Evolutionary conservation across 805 yeast genomes (phyloP).

Genomic region (Wickerhamiella alocasiicola): DNA sequence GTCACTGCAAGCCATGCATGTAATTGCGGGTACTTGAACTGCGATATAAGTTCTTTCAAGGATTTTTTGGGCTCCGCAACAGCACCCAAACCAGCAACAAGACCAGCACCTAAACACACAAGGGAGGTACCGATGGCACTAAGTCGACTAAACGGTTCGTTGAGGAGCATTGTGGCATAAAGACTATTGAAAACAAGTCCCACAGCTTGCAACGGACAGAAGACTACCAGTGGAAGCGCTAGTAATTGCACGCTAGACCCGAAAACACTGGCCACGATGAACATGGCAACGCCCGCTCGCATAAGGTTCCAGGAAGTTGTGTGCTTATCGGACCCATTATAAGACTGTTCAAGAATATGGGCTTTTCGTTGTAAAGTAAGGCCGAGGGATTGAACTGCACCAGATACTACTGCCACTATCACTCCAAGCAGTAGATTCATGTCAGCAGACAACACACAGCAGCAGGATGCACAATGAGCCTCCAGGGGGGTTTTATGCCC

Average conservation of each 20-base stretch:
- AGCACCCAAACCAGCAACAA: slow-evolving; percentile 64
- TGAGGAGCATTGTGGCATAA: slow-evolving; percentile 52
- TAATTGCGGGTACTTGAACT: slow-evolving; percentile 36
- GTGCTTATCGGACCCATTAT: slow-evolving; percentile 27
- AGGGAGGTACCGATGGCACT: slow-evolving; percentile 54
- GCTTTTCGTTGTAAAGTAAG: slow-evolving; percentile 72
- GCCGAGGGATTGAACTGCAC: slow-evolving; percentile 72
- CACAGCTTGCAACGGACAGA: slow-evolving; percentile 74
- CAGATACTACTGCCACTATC: slow-evolving; percentile 56
- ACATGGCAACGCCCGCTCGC: slow-evolving; percentile 61
- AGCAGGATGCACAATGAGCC: too few relatives aligned
- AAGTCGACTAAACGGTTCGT: slow-evolving; percentile 50
- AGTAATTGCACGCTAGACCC: slow-evolving; percentile 79
- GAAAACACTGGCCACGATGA: slow-evolving; percentile 58
- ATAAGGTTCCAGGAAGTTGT: slow-evolving; percentile 36
- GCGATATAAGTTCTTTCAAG: slow-evolving; percentile 35
- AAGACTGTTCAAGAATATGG: slow-evolving; percentile 38
- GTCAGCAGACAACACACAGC: too few relatives aligned
- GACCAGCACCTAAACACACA: slow-evolving; percentile 60
- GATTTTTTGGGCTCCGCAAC: slow-evolving; percentile 42
- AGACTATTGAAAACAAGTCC: slow-evolving; percentile 81
- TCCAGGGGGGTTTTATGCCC: too few relatives aligned
- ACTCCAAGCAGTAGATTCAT: slow-evolving; percentile 42
- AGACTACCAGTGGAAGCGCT: slow-evolving; percentile 64
- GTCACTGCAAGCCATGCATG: slow-evolving; percentile 42